These are phyloP conservation scores for Pittosporum tobira DNA, from an alignment of 129 eudicot genomes.

Conservation along the genomic window DNA sequence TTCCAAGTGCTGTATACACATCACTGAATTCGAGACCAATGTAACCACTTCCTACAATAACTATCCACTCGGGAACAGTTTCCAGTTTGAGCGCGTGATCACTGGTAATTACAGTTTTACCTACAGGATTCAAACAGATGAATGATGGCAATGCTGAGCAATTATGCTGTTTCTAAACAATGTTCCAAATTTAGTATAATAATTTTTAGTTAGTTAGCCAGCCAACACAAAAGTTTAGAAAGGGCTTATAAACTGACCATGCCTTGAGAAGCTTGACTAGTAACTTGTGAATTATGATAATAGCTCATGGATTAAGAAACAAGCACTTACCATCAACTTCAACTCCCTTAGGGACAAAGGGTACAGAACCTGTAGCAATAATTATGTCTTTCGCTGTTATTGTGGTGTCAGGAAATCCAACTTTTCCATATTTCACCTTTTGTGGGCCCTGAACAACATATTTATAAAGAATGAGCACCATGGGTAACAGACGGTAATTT, in stretches of 20 bases:
- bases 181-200: neutral
- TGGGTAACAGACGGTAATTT: no score
- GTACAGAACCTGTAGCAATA: slow-evolving; percentile 91
- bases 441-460: slow-evolving; percentile 54
- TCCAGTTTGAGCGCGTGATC: slow-evolving; percentile 88
- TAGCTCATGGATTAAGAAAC: slow-evolving; percentile 12
- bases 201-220: neutral
- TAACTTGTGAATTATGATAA: neutral
- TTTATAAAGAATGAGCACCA: neutral
- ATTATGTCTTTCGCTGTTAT: slow-evolving; percentile 88
- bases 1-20: slow-evolving; percentile 99
- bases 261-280: neutral
- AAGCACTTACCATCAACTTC: slow-evolving; percentile 90
- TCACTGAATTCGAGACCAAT: slow-evolving; percentile 99
- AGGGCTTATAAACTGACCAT: neutral
- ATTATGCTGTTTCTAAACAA: neutral
- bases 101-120: slow-evolving; percentile 86
- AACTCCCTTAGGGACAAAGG: slow-evolving; percentile 93
- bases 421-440: slow-evolving; percentile 58
- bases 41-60: slow-evolving; percentile 98
- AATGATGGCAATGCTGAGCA: neutral
- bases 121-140: slow-evolving; percentile 35
- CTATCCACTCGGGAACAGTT: slow-evolving; percentile 94
- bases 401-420: slow-evolving; percentile 44
- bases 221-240: neutral